Percentiles rank a stretch among this genome's conserved stretches.
Conservation (phyloP, 257 asterid genomes). For the Jacaranda copaia region DNA sequence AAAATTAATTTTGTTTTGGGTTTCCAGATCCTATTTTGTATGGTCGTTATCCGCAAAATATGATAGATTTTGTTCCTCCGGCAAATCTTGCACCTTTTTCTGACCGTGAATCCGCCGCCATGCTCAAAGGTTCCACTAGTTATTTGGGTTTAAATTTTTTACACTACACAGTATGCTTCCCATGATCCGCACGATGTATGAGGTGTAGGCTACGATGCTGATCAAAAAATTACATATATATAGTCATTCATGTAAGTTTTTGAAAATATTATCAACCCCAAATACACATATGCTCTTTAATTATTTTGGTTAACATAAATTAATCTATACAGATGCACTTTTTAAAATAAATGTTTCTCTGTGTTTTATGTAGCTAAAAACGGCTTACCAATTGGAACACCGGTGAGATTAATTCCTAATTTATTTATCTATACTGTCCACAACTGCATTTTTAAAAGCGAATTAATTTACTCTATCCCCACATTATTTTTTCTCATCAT, state of each 20-base stretch:
- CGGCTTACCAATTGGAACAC: too few relatives aligned
- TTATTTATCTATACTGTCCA: too few relatives aligned
- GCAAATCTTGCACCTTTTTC: slow-evolving; percentile 30
- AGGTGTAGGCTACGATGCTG: slow-evolving; percentile 24
- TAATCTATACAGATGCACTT: too few relatives aligned
- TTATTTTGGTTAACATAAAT: too few relatives aligned
- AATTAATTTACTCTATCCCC: not conserved
- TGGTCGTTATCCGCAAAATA: slow-evolving; percentile 34
- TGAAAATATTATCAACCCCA: not conserved
- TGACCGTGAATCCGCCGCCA: not conserved
- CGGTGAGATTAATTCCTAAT: too few relatives aligned
- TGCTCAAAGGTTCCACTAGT: slow-evolving; percentile 28
- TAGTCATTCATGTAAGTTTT: not conserved
- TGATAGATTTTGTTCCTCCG: not conserved
- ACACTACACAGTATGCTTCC: slow-evolving; percentile 30
- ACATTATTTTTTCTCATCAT: not conserved
- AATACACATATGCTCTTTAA: too few relatives aligned
- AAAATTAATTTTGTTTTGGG: slow-evolving; percentile 19
- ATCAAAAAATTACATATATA: not conserved
- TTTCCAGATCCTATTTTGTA: slow-evolving; percentile 35
- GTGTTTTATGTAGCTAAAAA: too few relatives aligned
- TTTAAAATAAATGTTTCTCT: too few relatives aligned
- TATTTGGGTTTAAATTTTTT: slow-evolving; percentile 42
- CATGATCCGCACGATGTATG: not conserved
- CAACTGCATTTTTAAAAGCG: too few relatives aligned